Evolutionary conservation across 352 stramenopile genomes (phyloP).

Genomic region (Phytophthora idaei): DNA sequence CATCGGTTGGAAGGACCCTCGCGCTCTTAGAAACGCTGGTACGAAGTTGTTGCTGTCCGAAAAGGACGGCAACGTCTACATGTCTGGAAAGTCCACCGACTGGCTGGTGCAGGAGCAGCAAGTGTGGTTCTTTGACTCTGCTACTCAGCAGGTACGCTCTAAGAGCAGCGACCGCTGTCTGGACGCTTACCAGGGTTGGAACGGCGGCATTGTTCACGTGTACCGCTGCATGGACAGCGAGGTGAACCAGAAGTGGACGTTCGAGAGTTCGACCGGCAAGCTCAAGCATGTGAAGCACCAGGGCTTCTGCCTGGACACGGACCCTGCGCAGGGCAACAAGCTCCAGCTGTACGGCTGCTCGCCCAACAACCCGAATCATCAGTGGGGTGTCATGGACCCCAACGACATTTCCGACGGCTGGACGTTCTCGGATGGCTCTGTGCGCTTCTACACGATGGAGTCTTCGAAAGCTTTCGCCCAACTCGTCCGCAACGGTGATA

Average conservation of each 20-base stretch:
- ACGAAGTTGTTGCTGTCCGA: conserved; percentile 44
- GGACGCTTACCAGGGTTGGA: conserved; percentile 54
- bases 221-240: conserved; percentile 60
- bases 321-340: conserved; percentile 51
- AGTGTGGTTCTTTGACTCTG: conserved; percentile 67
- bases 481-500: conserved; percentile 40
- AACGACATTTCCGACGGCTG: conserved; percentile 14
- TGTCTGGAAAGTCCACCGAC: conserved; percentile 45
- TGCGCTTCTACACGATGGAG: conserved; percentile 53
- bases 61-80: conserved; percentile 42
- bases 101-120: conserved; percentile 63
- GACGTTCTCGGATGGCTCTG: conserved; percentile 34
- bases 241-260: conserved; percentile 72
- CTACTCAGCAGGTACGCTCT: conserved; percentile 58
- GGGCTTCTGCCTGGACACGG: conserved; percentile 67
- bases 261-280: conserved; percentile 49
- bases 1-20: conserved; percentile 36
- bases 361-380: conserved; percentile 59
- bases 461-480: conserved; percentile 43
- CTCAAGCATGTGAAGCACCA: conserved; percentile 50
- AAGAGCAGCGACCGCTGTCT: conserved; percentile 74
- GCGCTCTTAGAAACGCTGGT: conserved; percentile 39
- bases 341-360: conserved; percentile 70
- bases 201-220: conserved; percentile 60
- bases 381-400: conserved; percentile 40